Base-by-base conservation (phyloP, 2,329 filamentous ascomycete species). In the Aspergillus ochraceoroseus region DNA sequence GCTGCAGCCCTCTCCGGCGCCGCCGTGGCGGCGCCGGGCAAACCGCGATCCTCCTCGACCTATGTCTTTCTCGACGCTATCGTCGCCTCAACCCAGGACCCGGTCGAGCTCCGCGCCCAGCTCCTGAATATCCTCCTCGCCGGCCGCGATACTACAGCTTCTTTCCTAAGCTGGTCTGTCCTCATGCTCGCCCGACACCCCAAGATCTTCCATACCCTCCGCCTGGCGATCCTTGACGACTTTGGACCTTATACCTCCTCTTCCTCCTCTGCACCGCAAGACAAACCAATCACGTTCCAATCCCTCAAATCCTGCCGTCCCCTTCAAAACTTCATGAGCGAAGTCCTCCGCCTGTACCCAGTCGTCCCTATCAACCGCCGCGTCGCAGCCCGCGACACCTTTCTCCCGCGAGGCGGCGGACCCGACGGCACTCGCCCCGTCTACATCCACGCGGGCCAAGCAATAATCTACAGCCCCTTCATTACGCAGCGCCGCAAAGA, bases 401-500 rank as follows among this genome's bases (percentile, higher is more conserved):
- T 62, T 7, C 53, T 73, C 19, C 70, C 70, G 2, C 49, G 49
- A 3, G 67, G 83, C 46, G 83, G 82, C 46, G 84, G 83, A 0
- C 71, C 75, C 1, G 76, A 83, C 59, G 63, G 71, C 25, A 62
- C 66, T 1, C 66, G 72, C 29, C 84, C 83, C 0, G 57, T 90
- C 1, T 77, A 79, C 43, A 65, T 87, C 6, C 74, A 76, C 43
- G 82, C 85, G 60, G 78, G 82, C 54, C 80, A 79, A 1, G 63
- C 74, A 4, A 70, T 92, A 45, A 70, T 66, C 31, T 92, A 87
- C 70, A 80, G 73, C 32, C 73, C 82, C 0, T 74, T 87, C 39
- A 65, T 77, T 4, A 85, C 90, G 83, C 85, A 92, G 57, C 79
- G 85, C 1, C 77, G 83, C 9, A 61, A 59, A 26, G 72, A 75